These are phyloP conservation scores for Botrytis fragariae DNA, from an alignment of 2,329 filamentous ascomycete species.

Conservation along the genomic window DNA sequence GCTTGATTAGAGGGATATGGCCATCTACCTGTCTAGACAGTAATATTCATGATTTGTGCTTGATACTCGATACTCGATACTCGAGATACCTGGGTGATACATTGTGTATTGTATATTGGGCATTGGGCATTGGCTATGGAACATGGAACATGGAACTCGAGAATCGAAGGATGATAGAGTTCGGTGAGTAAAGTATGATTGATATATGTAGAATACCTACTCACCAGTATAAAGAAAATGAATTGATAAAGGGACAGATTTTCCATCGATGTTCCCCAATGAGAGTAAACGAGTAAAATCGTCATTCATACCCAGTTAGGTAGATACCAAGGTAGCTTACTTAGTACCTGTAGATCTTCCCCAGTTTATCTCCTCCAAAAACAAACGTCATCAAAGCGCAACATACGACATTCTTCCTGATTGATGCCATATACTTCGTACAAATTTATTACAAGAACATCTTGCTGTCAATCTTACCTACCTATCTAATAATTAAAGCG, in stretches of 20 bases:
- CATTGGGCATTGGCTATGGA: no score
- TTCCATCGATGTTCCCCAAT: background rate
- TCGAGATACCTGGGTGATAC: background rate
- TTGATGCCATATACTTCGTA: background rate
- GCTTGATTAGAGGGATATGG: background rate
- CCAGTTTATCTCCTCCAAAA: background rate
- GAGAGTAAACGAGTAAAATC: background rate
- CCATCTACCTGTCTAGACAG: no score
- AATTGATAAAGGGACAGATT: background rate
- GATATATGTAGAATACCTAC: background rate
- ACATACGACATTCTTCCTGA: background rate
- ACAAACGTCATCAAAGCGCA: background rate
- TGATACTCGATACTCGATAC: background rate
- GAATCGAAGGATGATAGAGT: no score
- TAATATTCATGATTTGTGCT: no score
- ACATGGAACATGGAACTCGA: background rate
- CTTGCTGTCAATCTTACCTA: background rate
- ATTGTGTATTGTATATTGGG: no score
- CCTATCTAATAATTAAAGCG: background rate
- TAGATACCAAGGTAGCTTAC: background rate
- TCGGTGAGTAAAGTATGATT: background rate
- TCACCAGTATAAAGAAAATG: background rate
- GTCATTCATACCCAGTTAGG: background rate
- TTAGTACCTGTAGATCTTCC: background rate
- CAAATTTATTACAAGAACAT: background rate